A percentile compares a stretch with the other conserved stretches of the same genome.
Evolutionary conservation across 139 green algal genomes (phyloP).

Genomic region (Tetradesmus lagerheimii): DNA sequence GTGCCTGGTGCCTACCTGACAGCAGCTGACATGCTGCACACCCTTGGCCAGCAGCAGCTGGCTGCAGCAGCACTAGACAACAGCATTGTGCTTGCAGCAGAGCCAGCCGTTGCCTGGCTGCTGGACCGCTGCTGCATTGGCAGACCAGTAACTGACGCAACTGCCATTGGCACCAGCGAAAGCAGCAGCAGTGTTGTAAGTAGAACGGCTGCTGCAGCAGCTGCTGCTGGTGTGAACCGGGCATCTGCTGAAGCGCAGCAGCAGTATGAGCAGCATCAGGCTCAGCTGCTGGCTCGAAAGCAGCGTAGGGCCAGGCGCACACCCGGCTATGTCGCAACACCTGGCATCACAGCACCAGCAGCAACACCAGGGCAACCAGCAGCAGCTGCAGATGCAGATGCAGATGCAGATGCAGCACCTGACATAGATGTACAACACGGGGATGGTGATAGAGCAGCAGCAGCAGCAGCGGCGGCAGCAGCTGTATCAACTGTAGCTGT

Average conservation of each 20-base stretch:
- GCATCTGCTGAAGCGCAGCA: background rate
- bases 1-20: conserved; percentile 32
- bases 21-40: conserved; percentile 42
- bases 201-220: background rate
- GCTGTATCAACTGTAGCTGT: too few species aligned
- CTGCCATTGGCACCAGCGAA: background rate
- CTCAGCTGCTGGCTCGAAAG: background rate
- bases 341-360: conserved; percentile 13
- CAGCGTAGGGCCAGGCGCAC: conserved; percentile 7
- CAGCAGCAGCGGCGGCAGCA: background rate
- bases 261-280: conserved; percentile 2
- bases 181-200: background rate
- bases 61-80: conserved; percentile 4
- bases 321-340: background rate
- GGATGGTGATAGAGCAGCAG: background rate
- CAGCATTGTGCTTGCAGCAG: conserved; percentile 27
- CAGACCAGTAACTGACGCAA: background rate
- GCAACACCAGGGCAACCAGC: background rate
- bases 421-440: background rate
- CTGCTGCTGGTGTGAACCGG: conserved; percentile 3
- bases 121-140: conserved; percentile 39
- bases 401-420: background rate
- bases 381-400: background rate
- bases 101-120: conserved; percentile 27
- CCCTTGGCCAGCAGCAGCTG: conserved; percentile 26